Evolutionary conservation across 306 rosid species (phyloP).

Genomic region (Coriaria nepalensis): DNA sequence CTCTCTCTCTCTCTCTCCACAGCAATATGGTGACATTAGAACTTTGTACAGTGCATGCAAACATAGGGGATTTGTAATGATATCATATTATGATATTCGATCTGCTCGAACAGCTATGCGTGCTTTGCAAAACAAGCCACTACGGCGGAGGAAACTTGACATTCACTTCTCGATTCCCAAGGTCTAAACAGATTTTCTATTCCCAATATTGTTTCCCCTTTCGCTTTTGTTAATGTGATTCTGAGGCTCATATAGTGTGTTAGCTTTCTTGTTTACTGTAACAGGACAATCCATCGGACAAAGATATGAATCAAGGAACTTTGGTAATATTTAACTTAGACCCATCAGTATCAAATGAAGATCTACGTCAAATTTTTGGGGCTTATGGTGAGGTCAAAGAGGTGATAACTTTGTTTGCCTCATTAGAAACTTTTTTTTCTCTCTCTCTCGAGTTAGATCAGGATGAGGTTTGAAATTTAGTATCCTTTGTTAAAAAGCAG

Average conservation of each 20-base stretch:
- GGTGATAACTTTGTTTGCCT: constrained; percentile 22
- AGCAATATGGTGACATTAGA: constrained; percentile 93
- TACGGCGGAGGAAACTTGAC: constrained; percentile 88
- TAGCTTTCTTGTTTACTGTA: constrained; percentile 18
- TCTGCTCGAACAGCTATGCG: constrained; percentile 96
- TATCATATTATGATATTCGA: constrained; percentile 87
- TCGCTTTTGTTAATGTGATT: neutral
- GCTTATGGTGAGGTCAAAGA: constrained; percentile 92
- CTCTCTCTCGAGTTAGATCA: neutral
- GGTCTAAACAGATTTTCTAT: constrained; percentile 34
- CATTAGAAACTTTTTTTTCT: neutral
- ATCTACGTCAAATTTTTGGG: constrained; percentile 85
- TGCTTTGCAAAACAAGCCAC: constrained; percentile 71
- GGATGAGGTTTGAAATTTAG: too few species aligned
- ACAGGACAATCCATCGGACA: constrained; percentile 91
- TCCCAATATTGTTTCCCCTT: constrained; percentile 2
- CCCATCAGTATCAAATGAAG: constrained; percentile 83
- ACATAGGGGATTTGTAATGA: constrained; percentile 96
- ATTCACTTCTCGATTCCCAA: constrained; percentile 95
- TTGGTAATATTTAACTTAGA: constrained; percentile 92
- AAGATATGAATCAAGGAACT: constrained; percentile 93
- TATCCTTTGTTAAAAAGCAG: constrained; percentile 30
- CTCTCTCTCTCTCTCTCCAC: neutral
- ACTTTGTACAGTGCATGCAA: constrained; percentile 92
- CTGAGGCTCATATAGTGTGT: constrained; percentile 4